phyloP scores from a whole-genome alignment of 352 stramenopile species.

The Phytophthora pseudosyringae region DNA sequence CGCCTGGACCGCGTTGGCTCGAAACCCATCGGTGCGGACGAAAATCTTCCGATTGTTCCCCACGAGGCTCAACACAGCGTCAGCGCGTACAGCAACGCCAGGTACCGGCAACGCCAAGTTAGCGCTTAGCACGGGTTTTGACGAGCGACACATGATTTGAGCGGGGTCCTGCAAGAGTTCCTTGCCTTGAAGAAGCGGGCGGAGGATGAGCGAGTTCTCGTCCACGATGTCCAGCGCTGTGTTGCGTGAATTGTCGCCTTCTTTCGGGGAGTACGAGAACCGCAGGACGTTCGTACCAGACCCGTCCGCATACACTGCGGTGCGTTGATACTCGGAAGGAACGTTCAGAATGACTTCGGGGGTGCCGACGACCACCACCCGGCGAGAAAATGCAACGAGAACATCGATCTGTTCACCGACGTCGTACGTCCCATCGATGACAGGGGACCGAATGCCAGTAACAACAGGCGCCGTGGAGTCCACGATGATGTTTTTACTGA shows the following conservation, averaged over 20 bases:
- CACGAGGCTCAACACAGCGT: slow-evolving; percentile 64
- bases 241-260: slow-evolving; percentile 51
- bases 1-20: slow-evolving; percentile 40
- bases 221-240: slow-evolving; percentile 55
- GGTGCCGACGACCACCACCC: slow-evolving; percentile 48
- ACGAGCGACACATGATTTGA: slow-evolving; percentile 48
- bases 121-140: slow-evolving; percentile 38
- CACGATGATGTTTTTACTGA: slow-evolving; percentile 44
- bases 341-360: slow-evolving; percentile 69
- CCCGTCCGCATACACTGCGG: slow-evolving; percentile 57
- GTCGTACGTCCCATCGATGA: slow-evolving; percentile 68
- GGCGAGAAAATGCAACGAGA: slow-evolving; percentile 60
- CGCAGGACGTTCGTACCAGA: slow-evolving; percentile 49
- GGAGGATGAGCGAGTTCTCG: slow-evolving; percentile 48
- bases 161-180: slow-evolving; percentile 40
- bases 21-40: slow-evolving; percentile 66
- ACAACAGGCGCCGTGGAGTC: slow-evolving; percentile 58
- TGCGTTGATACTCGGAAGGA: slow-evolving; percentile 33
- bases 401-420: slow-evolving; percentile 59
- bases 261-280: slow-evolving; percentile 57
- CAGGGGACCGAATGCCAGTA: slow-evolving; percentile 44
- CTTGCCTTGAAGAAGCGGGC: slow-evolving; percentile 38
- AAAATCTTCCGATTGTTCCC: slow-evolving; percentile 68
- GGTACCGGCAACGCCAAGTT: slow-evolving; percentile 58
- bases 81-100: slow-evolving; percentile 47